Conservation (phyloP, 257 asterid species). For the Solanum pennellii region DNA sequence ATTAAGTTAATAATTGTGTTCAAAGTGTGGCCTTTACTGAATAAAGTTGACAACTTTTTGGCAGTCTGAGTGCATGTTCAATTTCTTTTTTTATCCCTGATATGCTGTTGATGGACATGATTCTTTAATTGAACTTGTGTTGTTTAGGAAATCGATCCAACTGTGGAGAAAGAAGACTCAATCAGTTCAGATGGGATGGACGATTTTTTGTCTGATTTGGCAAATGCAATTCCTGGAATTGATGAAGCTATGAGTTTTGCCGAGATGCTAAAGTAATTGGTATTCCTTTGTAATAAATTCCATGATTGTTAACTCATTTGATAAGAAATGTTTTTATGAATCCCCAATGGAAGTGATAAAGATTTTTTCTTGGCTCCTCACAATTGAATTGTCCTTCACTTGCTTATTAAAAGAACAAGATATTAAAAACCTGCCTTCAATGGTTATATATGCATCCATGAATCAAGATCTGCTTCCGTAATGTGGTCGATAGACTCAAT, state of each 20-base stretch:
- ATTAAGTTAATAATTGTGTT: not conserved
- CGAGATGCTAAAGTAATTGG: constrained; percentile 87
- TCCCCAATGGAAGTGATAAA: not conserved
- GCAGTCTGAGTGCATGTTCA: not conserved
- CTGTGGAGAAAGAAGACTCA: constrained; percentile 61
- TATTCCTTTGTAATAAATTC: not conserved
- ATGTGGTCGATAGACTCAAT: not conserved
- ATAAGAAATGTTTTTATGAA: not conserved
- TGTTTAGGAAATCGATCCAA: constrained; percentile 89
- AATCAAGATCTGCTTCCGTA: not conserved
- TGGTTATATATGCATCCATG: not conserved
- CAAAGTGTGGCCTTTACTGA: not conserved
- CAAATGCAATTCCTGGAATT: constrained; percentile 93
- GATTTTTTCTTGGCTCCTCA: not conserved
- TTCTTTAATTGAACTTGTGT: not conserved
- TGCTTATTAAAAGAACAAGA: not conserved
- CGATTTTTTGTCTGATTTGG: constrained; percentile 75
- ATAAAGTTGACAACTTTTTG: not conserved
- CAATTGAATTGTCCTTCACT: not conserved
- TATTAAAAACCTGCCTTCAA: not conserved
- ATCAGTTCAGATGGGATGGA: constrained; percentile 50
- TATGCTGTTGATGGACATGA: not conserved
- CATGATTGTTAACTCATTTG: not conserved
- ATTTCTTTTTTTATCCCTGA: not conserved
- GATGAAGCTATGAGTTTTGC: constrained; percentile 99